Evolutionary conservation across 2,329 filamentous ascomycete genomes (phyloP).

Genomic region (Tolypocladium endophyticum): DNA sequence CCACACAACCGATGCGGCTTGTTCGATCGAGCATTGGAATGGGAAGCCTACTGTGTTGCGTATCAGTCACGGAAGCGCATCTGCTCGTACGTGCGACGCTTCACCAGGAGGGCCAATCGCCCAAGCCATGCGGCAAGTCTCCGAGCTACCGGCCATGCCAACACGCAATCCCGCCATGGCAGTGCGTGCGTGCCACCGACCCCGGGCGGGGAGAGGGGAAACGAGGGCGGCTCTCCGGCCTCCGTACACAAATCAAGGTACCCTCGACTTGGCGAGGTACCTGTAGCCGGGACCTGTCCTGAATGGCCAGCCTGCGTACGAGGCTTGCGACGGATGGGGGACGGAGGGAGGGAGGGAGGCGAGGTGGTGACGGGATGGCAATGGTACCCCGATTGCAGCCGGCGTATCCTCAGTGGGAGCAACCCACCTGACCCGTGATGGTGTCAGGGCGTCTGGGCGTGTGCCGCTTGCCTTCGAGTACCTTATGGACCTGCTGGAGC

Average conservation of each 20-base stretch:
- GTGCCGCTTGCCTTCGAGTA: background rate
- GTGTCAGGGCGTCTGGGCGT: background rate
- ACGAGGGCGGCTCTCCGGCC: background rate
- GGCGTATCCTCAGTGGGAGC: background rate
- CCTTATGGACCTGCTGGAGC: background rate
- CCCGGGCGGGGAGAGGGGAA: background rate
- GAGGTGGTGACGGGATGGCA: background rate
- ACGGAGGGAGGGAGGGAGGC: background rate
- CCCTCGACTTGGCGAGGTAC: background rate
- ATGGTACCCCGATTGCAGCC: background rate
- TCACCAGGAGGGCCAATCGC: background rate
- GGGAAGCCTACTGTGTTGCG: background rate
- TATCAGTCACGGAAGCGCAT: background rate
- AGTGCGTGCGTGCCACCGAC: background rate
- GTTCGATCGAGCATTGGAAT: background rate
- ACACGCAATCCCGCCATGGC: background rate
- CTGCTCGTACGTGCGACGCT: background rate
- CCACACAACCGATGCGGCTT: background rate
- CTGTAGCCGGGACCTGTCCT: background rate
- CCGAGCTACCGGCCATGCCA: background rate
- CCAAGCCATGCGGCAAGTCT: background rate
- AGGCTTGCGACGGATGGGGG: background rate
- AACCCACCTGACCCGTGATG: background rate
- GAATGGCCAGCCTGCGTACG: background rate
- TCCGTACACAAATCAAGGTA: background rate